Evolutionary conservation across 805 yeast genomes (phyloP), one percentile per base, ranked within the genome.

Genomic region (Limtongia smithiae): DNA sequence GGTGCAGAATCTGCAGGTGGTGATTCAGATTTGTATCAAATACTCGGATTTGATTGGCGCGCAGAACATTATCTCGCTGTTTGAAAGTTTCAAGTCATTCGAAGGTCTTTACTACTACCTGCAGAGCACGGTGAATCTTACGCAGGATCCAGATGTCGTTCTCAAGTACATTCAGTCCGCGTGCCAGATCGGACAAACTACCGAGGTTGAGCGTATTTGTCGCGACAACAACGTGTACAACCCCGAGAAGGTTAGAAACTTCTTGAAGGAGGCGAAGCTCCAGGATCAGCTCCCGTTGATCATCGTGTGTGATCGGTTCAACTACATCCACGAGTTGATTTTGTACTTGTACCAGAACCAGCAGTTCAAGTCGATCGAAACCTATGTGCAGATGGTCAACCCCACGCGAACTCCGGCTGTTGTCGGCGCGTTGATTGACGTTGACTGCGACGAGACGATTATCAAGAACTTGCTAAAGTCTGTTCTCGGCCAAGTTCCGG

Each of bases 201-300:
- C 85, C 64, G 99, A 93, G 72, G 88, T 93, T 64, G 98, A 93
- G 74, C 82, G 99, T 69, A 80, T 93, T 55, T 96, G 89, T 44
- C 83, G 93, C 68, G 96, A 89, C 66, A 93, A 93, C 75, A 85
- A 80, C 59, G 91, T 88, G 51, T 93, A 91, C 71, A 91, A 89
- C 66, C 94, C 97, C 51, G 98, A 93, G 68, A 90, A 90, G 71
- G 97, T 93, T 52, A 93, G 93, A 76, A 93, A 93, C 73, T 94
- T 86, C 71, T 78, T 93, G 72, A 93, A 93, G 71, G 98, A 93
- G 68, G 88, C 91, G 55, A 81, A 85, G 64, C 77, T 93, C 58
- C 90, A 90, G 55, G 97, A 93, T 66, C 99, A 93, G 73, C 76
- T 93, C 55, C 98, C 99, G 41, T 79, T 93, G 69, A 90, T 94